phyloP scores from a whole-genome alignment of 169 alveolate genomes.

The Eimeria falciformis region DNA sequence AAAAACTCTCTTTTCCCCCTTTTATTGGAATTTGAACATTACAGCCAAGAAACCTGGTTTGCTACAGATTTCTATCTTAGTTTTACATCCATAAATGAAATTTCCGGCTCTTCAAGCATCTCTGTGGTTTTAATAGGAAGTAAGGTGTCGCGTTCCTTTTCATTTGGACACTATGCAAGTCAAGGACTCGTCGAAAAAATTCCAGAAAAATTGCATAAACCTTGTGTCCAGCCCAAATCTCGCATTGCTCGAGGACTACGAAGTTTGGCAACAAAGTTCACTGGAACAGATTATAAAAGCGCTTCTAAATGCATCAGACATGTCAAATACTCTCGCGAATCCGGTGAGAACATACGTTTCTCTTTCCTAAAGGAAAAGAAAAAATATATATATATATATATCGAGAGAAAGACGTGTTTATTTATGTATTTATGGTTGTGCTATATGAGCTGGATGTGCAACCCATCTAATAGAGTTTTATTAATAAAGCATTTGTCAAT shows the following conservation, averaged over 20 bases:
- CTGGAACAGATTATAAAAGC: not conserved
- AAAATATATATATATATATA: too few relatives aligned
- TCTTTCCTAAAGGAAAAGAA: too few relatives aligned
- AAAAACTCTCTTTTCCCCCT: not conserved
- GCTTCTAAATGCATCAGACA: not conserved
- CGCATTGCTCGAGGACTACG: not conserved
- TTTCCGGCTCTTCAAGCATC: not conserved
- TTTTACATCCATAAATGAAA: too few relatives aligned
- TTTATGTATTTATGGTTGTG: too few relatives aligned
- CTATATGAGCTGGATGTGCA: not conserved
- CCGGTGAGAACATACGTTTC: not conserved
- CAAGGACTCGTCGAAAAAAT: not conserved
- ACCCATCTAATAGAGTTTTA: not conserved
- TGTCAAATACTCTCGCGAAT: not conserved
- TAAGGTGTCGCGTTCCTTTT: not conserved
- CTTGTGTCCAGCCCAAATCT: not conserved
- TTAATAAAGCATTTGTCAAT: not conserved
- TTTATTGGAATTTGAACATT: not conserved
- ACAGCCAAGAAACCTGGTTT: not conserved
- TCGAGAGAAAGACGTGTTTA: too few relatives aligned
- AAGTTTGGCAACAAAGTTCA: not conserved
- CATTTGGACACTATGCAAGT: not conserved
- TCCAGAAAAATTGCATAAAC: slow-evolving; percentile 5
- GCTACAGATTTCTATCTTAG: not conserved
- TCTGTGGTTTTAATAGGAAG: not conserved